Conservation (phyloP, 352 stramenopile species). For the Poterioochromonas sp. region DNA sequence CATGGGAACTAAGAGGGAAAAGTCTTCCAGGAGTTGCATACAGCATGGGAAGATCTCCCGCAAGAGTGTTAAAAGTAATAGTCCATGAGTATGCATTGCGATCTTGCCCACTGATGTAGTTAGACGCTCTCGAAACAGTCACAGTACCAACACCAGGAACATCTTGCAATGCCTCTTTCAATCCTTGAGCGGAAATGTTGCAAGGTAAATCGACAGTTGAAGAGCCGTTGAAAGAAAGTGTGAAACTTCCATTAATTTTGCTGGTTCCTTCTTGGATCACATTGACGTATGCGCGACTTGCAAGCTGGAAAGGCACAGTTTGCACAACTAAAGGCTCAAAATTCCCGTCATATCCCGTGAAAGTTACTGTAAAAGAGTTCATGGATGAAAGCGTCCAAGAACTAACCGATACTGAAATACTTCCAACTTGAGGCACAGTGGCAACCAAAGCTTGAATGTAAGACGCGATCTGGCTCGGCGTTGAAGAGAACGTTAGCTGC, state of each 20-base stretch:
- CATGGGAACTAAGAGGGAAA: slow-evolving; percentile 44
- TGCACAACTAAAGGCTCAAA: neutral
- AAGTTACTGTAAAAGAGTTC: slow-evolving; percentile 7
- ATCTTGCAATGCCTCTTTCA: slow-evolving; percentile 35
- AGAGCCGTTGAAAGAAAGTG: slow-evolving; percentile 49
- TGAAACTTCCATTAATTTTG: slow-evolving; percentile 53
- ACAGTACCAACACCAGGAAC: slow-evolving; percentile 51
- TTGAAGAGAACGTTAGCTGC: slow-evolving; percentile 49
- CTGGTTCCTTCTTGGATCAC: neutral
- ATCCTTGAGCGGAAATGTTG: slow-evolving; percentile 58
- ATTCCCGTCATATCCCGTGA: slow-evolving; percentile 2
- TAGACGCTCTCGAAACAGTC: slow-evolving; percentile 43
- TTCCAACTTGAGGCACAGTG: neutral
- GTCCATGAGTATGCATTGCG: slow-evolving; percentile 59
- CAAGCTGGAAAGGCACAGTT: neutral
- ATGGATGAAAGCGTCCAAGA: neutral
- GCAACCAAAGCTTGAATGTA: slow-evolving; percentile 5
- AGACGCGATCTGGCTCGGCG: neutral
- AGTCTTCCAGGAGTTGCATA: slow-evolving; percentile 72
- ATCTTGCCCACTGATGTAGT: slow-evolving; percentile 52
- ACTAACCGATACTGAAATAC: neutral
- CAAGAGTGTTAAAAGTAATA: slow-evolving; percentile 79
- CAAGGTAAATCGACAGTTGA: slow-evolving; percentile 63
- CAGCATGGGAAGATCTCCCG: slow-evolving; percentile 83
- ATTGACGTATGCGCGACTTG: neutral